These are phyloP conservation scores for cucumber (Cucumis sativus) DNA, from an alignment of 306 rosid species.

Conservation along the genomic window Cucumber_9930_V3 NC_026658.2:8021001-8021500, in stretches of 20 bases:
- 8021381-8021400: conserved; percentile 25
- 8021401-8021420: background rate
- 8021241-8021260: background rate
- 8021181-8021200: background rate
- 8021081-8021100: background rate
- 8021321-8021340: conserved; percentile 23
- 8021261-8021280: background rate
- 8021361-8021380: conserved; percentile 29
- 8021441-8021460: conserved; percentile 22
- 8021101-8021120: background rate
- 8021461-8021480: conserved; percentile 22
- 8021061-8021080: background rate
- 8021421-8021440: conserved; percentile 9
- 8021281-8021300: conserved; percentile 14
- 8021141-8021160: background rate
- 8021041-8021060: background rate
- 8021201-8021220: background rate
- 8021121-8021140: background rate
- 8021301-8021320: conserved; percentile 17
- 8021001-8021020: conserved; percentile 4
- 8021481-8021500: background rate
- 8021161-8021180: background rate
- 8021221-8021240: background rate
- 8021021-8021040: conserved; percentile 27
- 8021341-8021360: conserved; percentile 8